Percentiles rank a stretch among this genome's conserved stretches.
These are phyloP conservation scores for Eutrema heterophyllum DNA, from an alignment of 345 rosid species.

Conservation along the genomic window DNA sequence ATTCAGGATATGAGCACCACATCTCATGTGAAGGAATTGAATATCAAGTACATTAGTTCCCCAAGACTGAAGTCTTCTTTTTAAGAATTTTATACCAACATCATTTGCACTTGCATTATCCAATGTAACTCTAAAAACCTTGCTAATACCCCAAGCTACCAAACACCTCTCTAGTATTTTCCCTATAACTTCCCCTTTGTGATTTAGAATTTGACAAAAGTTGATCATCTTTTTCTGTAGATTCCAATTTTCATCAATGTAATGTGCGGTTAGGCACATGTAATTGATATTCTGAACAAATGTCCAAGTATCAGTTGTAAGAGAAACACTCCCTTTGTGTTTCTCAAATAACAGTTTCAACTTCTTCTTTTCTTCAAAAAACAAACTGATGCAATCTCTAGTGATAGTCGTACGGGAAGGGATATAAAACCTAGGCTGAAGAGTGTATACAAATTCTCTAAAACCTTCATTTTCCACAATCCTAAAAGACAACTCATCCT, in stretches of 20 bases:
- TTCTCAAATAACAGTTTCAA: not conserved
- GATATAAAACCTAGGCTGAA: not conserved
- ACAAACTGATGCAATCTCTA: not conserved
- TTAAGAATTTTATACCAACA: too few species aligned
- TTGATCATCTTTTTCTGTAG: not conserved
- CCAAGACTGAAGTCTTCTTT: too few species aligned
- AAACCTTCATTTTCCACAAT: not conserved
- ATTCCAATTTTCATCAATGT: not conserved
- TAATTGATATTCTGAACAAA: not conserved
- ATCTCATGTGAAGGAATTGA: too few species aligned
- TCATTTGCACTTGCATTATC: conserved; percentile 24
- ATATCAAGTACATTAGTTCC: too few species aligned
- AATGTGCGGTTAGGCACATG: not conserved
- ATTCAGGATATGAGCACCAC: too few species aligned
- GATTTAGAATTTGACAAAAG: not conserved
- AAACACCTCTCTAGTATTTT: conserved; percentile 12
- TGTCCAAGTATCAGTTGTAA: not conserved
- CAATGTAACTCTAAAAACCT: not conserved
- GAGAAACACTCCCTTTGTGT: not conserved
- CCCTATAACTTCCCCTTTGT: not conserved
- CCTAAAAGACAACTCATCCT: not conserved
- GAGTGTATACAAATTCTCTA: not conserved
- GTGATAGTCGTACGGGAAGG: not conserved
- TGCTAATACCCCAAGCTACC: conserved; percentile 7
- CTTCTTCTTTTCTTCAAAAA: not conserved